Conservation (phyloP, 768 basidiomycete genomes). For the Lactifluus pinguis region DNA sequence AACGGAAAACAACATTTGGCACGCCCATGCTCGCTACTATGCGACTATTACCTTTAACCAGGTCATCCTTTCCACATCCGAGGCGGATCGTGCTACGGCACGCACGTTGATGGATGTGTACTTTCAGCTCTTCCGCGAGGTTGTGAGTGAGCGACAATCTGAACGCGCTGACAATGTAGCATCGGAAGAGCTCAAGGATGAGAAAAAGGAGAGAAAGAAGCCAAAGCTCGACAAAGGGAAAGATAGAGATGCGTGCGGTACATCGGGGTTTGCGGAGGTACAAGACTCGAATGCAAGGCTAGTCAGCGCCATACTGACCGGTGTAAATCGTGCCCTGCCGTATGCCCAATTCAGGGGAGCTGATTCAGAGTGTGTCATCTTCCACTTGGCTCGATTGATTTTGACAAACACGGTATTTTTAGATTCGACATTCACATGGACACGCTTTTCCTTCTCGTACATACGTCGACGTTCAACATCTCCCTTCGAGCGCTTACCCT, state of each 20-base stretch:
- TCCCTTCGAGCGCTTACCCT: slow-evolving; percentile 86
- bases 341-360: slow-evolving; percentile 76
- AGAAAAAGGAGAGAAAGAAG: slow-evolving; percentile 21
- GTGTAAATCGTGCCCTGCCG: slow-evolving; percentile 90
- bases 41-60: slow-evolving; percentile 93
- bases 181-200: slow-evolving; percentile 30
- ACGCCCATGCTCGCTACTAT: slow-evolving; percentile 82
- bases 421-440: slow-evolving; percentile 84
- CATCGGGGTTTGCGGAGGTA: slow-evolving; percentile 62
- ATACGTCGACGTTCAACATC: slow-evolving; percentile 94
- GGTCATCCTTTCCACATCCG: slow-evolving; percentile 55
- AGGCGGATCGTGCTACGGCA: slow-evolving; percentile 64
- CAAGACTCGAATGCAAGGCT: slow-evolving; percentile 76
- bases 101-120: slow-evolving; percentile 78
- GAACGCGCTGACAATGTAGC: slow-evolving; percentile 31
- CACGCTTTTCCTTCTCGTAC: slow-evolving; percentile 90
- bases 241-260: slow-evolving; percentile 40
- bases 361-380: slow-evolving; percentile 45
- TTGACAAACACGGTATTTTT: not conserved
- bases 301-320: slow-evolving; percentile 84
- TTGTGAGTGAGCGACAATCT: slow-evolving; percentile 58
- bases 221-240: slow-evolving; percentile 24
- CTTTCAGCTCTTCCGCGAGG: slow-evolving; percentile 87
- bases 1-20: slow-evolving; percentile 36
- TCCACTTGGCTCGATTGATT: too few species aligned